A percentile compares a stretch with the other conserved stretches of the same genome.
Evolutionary conservation across 1,284 basidiomycete genomes (phyloP).

Genomic region (Irpex rosettiformis): DNA sequence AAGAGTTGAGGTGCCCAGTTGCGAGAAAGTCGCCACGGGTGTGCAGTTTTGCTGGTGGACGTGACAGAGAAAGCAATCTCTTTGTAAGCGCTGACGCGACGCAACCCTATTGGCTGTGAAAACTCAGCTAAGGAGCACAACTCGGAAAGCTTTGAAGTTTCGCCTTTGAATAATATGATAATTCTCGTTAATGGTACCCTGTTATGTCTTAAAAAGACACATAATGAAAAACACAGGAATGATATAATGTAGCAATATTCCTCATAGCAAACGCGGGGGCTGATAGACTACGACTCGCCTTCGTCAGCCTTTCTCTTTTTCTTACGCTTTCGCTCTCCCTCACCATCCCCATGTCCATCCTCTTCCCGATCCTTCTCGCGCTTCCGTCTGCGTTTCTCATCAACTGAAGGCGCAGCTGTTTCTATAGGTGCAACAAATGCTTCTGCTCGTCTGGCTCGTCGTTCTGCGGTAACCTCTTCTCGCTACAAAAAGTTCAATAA

Average conservation of each 20-base stretch:
- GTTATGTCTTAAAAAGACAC: not conserved
- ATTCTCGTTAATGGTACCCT: no score
- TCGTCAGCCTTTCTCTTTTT: slow-evolving; percentile 24
- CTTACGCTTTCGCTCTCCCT: slow-evolving; percentile 24
- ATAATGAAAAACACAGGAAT: not conserved
- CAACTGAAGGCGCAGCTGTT: slow-evolving; percentile 64
- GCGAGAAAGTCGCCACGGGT: not conserved
- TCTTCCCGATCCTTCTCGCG: slow-evolving; percentile 33
- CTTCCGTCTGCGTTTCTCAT: slow-evolving; percentile 68
- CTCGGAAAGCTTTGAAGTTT: no score
- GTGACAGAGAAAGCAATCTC: not conserved
- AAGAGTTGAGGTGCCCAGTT: not conserved
- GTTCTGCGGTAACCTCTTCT: slow-evolving; percentile 65
- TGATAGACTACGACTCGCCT: slow-evolving; percentile 9
- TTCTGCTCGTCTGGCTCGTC: slow-evolving; percentile 75
- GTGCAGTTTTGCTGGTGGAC: slow-evolving; percentile 1
- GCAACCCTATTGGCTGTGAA: not conserved
- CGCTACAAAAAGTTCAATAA: slow-evolving; percentile 47
- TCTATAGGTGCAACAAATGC: slow-evolving; percentile 83
- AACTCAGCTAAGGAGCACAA: not conserved
- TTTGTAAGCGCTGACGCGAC: not conserved
- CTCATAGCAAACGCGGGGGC: not conserved
- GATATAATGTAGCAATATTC: not conserved
- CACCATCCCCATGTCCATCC: slow-evolving; percentile 16
- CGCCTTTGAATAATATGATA: no score